These are phyloP conservation scores for Phytomonas serpens DNA, from an alignment of 208 protist genomes.

Conservation along the genomic window DNA sequence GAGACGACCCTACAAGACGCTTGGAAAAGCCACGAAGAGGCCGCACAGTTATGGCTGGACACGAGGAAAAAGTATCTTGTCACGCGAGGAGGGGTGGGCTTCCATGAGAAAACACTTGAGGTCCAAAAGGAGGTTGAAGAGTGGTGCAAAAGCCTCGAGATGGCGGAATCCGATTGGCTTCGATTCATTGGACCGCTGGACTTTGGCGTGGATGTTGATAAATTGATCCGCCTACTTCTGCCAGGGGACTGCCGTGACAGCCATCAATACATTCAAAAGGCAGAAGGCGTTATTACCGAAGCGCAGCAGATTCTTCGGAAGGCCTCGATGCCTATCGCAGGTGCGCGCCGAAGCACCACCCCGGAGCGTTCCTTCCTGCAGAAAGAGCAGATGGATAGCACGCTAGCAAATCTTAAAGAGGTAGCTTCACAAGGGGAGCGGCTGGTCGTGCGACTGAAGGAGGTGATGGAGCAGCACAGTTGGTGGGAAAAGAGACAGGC, in stretches of 20 bases:
- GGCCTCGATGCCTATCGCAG: neutral
- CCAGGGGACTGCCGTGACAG: neutral
- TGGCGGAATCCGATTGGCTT: neutral
- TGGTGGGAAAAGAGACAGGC: slow-evolving; percentile 6
- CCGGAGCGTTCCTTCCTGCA: neutral
- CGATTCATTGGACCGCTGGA: neutral
- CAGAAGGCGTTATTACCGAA: neutral
- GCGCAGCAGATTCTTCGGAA: neutral
- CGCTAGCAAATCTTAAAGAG: neutral
- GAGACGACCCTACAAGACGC: neutral
- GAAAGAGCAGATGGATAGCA: neutral
- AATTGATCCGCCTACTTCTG: neutral
- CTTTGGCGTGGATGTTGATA: neutral
- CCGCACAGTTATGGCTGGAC: slow-evolving; percentile 18
- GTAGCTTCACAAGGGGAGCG: neutral
- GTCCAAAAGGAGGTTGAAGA: neutral
- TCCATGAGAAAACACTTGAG: neutral
- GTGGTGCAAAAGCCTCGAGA: neutral
- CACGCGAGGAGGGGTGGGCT: neutral
- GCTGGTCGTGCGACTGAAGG: neutral
- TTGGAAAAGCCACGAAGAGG: slow-evolving; percentile 16
- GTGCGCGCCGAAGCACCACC: neutral
- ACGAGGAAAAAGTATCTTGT: neutral
- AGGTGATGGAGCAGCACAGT: neutral
- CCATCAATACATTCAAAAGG: neutral